Percentiles rank a stretch among this genome's conserved stretches.
Evolutionary conservation across 768 basidiomycete species (phyloP).

Genomic region (Cantharellus anzutake): DNA sequence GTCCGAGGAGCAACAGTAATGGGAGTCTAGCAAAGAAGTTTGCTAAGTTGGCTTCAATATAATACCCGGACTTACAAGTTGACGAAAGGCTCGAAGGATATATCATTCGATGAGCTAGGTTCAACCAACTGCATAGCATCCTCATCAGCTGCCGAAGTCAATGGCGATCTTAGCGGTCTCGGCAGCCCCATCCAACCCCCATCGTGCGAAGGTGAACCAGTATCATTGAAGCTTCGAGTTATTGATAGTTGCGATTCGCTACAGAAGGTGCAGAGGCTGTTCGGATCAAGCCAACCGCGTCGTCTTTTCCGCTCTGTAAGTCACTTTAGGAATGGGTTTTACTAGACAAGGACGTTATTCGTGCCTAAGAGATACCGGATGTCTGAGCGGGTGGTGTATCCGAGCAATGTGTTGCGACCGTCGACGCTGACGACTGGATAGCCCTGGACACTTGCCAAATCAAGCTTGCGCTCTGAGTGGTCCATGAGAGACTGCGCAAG

Average conservation of each 20-base stretch:
- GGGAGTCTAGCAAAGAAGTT: slow-evolving; percentile 46
- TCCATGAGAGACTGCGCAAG: slow-evolving; percentile 3
- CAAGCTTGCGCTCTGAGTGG: slow-evolving; percentile 44
- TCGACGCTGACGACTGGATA: slow-evolving; percentile 71
- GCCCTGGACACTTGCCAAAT: slow-evolving; percentile 62
- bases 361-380: slow-evolving; percentile 56
- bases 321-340: neutral
- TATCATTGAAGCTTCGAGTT: slow-evolving; percentile 1
- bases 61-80: slow-evolving; percentile 47
- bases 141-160: slow-evolving; percentile 28
- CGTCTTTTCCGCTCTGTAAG: slow-evolving; percentile 50
- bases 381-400: slow-evolving; percentile 79
- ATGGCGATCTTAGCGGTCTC: neutral
- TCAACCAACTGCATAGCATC: slow-evolving; percentile 47
- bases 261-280: slow-evolving; percentile 55
- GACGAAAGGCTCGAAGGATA: slow-evolving; percentile 62
- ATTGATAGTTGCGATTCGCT: slow-evolving; percentile 21
- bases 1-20: slow-evolving; percentile 83
- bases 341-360: neutral
- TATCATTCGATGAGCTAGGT: slow-evolving; percentile 12
- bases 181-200: neutral
- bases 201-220: too few relatives aligned
- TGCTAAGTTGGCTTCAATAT: neutral
- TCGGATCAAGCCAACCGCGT: slow-evolving; percentile 35
- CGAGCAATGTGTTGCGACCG: slow-evolving; percentile 41